Evolutionary conservation across 306 rosid species (phyloP), one percentile per base, ranked within the genome.

Genomic region (Abrus pulchellus): DNA sequence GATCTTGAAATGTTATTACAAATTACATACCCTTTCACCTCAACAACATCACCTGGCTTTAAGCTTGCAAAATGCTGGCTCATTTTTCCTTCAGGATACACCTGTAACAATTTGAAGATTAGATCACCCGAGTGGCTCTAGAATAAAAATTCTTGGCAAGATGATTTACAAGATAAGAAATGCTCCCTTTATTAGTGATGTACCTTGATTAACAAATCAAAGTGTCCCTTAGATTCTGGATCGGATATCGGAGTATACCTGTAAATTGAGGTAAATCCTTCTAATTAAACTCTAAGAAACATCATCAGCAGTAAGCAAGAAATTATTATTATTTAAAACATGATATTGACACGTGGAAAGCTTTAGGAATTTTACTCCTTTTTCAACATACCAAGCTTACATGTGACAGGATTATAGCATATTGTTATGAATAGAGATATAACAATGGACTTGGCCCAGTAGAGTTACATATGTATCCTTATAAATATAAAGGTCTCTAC

Each of bases 181-280:
- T 68, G 49, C 40, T 52, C 59, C 36, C 45, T 36, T 59, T 48
- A 67, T 47, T 78, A 75, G 29, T 43, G 71, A 75, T 80, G 62
- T 69, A 96, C 99, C 99, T 96, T 96, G 82, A 96, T 88, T 71
- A 96, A 78, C 83, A 96, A 87, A 86, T 96, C 99, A 92, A 96
- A 96, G 83, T 90, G 87, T 78, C 99, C 99, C 75, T 87, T 89
- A 3, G 97, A 62, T 52, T 96, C 97, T 61, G 98, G 90, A 89
- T 96, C 98, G 7, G 98, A 96, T 77, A 96, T 92, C 6, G 99
- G 99, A 83, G 99, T 96, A 79, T 96, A 93, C 92, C 99, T 96
- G 87, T 44, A 63, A 80, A 67, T 70, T 69, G 64, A 72, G 52
- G 69, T 60, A 76, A n/a, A 62, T 34, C 30, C 33, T 40, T 76